phyloP scores from a whole-genome alignment of 2,329 filamentous ascomycete genomes.

The Aspergillus brunneoviolaceus region DNA sequence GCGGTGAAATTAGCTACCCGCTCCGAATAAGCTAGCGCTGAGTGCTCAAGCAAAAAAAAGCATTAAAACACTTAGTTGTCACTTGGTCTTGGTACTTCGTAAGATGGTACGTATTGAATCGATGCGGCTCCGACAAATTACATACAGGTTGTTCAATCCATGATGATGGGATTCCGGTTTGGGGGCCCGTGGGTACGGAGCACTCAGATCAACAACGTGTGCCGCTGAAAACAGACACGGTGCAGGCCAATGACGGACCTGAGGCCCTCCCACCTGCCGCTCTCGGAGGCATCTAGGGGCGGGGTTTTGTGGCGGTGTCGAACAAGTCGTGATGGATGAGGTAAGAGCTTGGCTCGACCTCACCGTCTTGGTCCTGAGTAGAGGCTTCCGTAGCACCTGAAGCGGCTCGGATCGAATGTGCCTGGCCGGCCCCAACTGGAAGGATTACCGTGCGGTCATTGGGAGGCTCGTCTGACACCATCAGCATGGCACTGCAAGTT shows the following conservation, averaged over 20 bases:
- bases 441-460: neutral
- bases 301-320: conserved; percentile 4
- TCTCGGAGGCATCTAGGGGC: neutral
- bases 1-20: conserved; percentile 1
- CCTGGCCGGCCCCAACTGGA: neutral
- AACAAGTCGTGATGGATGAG: neutral
- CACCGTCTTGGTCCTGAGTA: neutral
- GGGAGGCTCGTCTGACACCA: neutral
- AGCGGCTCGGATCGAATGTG: neutral
- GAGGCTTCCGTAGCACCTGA: neutral
- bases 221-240: conserved; percentile 10
- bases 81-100: neutral
- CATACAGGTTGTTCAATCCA: no score
- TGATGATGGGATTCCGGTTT: no score
- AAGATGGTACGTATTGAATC: neutral
- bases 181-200: neutral
- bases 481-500: neutral
- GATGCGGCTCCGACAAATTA: conserved; percentile 2
- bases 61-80: no score
- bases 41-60: neutral
- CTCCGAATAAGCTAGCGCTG: neutral
- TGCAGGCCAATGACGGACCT: neutral
- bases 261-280: conserved; percentile 2
- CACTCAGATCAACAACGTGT: neutral
- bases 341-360: neutral